Percentiles rank a stretch among this genome's conserved stretches.
Evolutionary conservation across 2,329 filamentous ascomycete genomes (phyloP).

Genomic region (Trichoderma asperellum): DNA sequence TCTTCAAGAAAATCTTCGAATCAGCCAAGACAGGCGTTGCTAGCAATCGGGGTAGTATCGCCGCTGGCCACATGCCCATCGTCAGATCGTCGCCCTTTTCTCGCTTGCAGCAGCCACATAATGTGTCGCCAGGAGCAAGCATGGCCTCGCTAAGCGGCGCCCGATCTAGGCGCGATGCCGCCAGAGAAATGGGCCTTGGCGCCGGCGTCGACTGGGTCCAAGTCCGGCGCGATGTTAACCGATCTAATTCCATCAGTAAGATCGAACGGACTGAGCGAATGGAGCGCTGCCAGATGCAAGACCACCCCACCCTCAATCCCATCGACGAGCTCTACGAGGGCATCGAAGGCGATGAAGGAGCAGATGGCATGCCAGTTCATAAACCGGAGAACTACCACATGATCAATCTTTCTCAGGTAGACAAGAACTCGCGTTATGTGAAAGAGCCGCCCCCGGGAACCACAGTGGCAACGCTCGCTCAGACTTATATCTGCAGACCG

Average conservation of each 20-base stretch:
- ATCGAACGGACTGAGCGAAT: constrained; percentile 84
- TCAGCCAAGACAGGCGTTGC: constrained; percentile 93
- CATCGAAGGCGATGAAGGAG: constrained; percentile 86
- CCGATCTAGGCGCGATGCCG: constrained; percentile 53
- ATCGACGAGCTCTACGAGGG: constrained; percentile 86
- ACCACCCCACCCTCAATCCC: constrained; percentile 83
- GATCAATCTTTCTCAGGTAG: constrained; percentile 83
- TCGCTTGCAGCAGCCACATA: constrained; percentile 46
- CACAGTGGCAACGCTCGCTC: constrained; percentile 80
- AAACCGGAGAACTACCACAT: constrained; percentile 80
- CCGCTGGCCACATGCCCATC: constrained; percentile 53
- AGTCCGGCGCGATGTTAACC: constrained; percentile 91
- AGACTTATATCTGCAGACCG: constrained; percentile 89
- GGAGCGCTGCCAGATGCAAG: constrained; percentile 93
- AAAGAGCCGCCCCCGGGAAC: constrained; percentile 80
- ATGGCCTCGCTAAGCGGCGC: constrained; percentile 43
- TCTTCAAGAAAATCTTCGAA: constrained; percentile 94
- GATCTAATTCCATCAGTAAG: constrained; percentile 88
- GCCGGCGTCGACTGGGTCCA: constrained; percentile 88
- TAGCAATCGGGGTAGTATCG: constrained; percentile 83
- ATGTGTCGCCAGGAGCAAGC: constrained; percentile 52
- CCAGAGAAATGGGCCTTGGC: constrained; percentile 71
- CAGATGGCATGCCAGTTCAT: constrained; percentile 79
- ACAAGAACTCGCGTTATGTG: constrained; percentile 94
- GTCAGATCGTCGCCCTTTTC: constrained; percentile 49